Evolutionary conservation across 2,329 filamentous ascomycete species (phyloP).

Genomic region (Stagonosporopsis rhizophila): DNA sequence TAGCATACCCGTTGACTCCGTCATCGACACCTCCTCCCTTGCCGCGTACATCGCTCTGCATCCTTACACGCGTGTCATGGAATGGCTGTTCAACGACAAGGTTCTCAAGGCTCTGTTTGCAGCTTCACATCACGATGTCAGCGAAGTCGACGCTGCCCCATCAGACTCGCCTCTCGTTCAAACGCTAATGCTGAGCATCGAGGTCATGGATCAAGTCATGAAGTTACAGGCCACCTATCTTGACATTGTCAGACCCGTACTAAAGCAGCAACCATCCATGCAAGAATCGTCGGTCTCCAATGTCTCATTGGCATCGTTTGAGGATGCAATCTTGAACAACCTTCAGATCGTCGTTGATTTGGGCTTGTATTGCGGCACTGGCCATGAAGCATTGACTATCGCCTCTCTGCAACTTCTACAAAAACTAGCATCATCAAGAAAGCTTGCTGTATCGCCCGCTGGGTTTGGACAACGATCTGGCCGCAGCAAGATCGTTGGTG

Average conservation of each 20-base stretch:
- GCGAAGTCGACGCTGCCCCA: conserved; percentile 73
- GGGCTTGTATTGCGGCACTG: conserved; percentile 84
- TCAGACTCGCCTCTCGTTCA: conserved; percentile 83
- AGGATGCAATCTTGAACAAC: conserved; percentile 86
- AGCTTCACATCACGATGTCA: conserved; percentile 77
- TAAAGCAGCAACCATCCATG: conserved; percentile 70
- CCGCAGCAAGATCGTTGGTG: conserved; percentile 84
- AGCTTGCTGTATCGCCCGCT: conserved; percentile 74
- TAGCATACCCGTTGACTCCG: conserved; percentile 74
- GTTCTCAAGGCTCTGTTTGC: conserved; percentile 81
- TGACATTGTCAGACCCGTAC: conserved; percentile 80
- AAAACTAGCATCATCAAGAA: conserved; percentile 83
- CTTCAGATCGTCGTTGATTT: conserved; percentile 80
- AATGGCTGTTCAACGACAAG: conserved; percentile 96
- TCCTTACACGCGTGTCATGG: conserved; percentile 93
- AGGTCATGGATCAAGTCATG: conserved; percentile 82
- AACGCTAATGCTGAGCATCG: conserved; percentile 78
- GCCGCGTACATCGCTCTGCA: conserved; percentile 84
- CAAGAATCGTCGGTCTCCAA: conserved; percentile 71
- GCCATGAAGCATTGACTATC: conserved; percentile 80
- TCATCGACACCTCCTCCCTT: conserved; percentile 76
- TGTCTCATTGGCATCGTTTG: conserved; percentile 83
- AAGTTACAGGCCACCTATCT: conserved; percentile 91
- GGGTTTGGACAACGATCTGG: conserved; percentile 68
- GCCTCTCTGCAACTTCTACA: conserved; percentile 82